Evolutionary conservation across 2,329 filamentous ascomycete species (phyloP).

Genomic region (Claviceps humidiphila): DNA sequence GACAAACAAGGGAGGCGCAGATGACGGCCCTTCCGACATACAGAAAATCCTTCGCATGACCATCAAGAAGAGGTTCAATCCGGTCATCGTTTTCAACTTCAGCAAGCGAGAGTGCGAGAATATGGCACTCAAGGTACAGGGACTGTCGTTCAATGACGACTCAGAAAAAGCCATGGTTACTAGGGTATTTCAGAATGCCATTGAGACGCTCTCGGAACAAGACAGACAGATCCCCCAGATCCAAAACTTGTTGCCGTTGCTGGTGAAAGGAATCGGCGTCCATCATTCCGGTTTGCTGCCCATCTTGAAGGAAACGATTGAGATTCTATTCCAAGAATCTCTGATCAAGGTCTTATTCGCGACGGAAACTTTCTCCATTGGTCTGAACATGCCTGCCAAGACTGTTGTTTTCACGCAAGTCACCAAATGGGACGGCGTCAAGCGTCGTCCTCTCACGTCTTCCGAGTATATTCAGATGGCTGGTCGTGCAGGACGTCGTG

Average conservation of each 20-base stretch:
- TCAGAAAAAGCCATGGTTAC: conserved; percentile 89
- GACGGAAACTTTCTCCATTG: conserved; percentile 97
- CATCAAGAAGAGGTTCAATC: conserved; percentile 93
- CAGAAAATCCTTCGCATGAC: conserved; percentile 99
- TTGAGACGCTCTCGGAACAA: conserved; percentile 83
- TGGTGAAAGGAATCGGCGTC: conserved; percentile 87
- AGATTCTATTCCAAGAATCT: conserved; percentile 96
- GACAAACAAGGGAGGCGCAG: conserved; percentile 72
- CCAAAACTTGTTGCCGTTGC: conserved; percentile 71
- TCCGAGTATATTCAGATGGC: conserved; percentile 99
- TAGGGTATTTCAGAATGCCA: conserved; percentile 87
- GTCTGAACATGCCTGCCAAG: conserved; percentile 97
- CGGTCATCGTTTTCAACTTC: conserved; percentile 98
- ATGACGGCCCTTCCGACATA: conserved; percentile 67
- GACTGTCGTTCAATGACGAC: conserved; percentile 88
- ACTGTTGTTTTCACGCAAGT: conserved; percentile 98
- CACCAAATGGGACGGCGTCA: conserved; percentile 81
- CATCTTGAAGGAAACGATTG: conserved; percentile 95
- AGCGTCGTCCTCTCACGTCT: conserved; percentile 71
- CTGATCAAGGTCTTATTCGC: conserved; percentile 96
- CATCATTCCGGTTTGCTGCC: conserved; percentile 93
- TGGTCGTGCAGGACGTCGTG: conserved; percentile 88
- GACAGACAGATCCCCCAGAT: conserved; percentile 86
- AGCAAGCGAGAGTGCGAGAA: conserved; percentile 95
- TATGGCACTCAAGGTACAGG: conserved; percentile 74